Percentiles rank a stretch among this genome's conserved stretches.
Conservation (phyloP, 202 grass and related monocot species). For the Dendrocalamus latiflorus region DNA sequence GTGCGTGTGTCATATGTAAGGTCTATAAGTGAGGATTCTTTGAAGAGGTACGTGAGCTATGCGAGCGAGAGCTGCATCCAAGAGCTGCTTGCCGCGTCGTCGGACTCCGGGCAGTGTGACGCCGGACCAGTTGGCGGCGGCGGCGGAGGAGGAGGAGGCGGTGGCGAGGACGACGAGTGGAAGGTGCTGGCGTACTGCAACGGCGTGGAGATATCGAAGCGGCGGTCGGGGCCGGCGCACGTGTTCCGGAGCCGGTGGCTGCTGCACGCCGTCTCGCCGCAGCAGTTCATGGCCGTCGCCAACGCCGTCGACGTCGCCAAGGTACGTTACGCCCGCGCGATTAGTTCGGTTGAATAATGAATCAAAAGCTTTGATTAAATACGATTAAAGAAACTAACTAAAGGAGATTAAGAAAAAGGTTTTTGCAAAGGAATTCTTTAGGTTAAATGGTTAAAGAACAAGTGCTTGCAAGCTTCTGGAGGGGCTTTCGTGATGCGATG, state of each 20-base stretch:
- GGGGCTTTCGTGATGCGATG: not conserved
- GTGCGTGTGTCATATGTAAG: conserved; percentile 25
- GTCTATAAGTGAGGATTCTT: conserved; percentile 90
- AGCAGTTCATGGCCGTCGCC: conserved; percentile 87
- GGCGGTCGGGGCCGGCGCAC: too few relatives aligned
- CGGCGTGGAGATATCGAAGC: conserved; percentile 91
- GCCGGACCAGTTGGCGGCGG: conserved; percentile 23
- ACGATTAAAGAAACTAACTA: too few relatives aligned
- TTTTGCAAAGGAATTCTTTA: not conserved
- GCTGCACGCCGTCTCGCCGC: too few relatives aligned
- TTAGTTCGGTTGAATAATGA: too few relatives aligned
- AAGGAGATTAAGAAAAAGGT: too few relatives aligned
- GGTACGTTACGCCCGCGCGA: too few relatives aligned
- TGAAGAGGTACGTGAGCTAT: conserved; percentile 81
- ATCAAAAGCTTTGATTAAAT: too few relatives aligned
- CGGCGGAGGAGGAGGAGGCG: not conserved
- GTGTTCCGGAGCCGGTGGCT: too few relatives aligned
- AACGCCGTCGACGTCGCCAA: conserved; percentile 94
- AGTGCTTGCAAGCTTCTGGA: not conserved
- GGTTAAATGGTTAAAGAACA: not conserved
- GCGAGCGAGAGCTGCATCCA: conserved; percentile 99
- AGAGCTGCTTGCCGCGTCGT: conserved; percentile 82
- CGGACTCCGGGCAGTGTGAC: conserved; percentile 15
- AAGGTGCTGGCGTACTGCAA: conserved; percentile 78
- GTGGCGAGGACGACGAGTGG: conserved; percentile 47